Evolutionary conservation across 495 filamentous ascomycete species (phyloP).

Genomic region (Aspergillus nanangensis): DNA sequence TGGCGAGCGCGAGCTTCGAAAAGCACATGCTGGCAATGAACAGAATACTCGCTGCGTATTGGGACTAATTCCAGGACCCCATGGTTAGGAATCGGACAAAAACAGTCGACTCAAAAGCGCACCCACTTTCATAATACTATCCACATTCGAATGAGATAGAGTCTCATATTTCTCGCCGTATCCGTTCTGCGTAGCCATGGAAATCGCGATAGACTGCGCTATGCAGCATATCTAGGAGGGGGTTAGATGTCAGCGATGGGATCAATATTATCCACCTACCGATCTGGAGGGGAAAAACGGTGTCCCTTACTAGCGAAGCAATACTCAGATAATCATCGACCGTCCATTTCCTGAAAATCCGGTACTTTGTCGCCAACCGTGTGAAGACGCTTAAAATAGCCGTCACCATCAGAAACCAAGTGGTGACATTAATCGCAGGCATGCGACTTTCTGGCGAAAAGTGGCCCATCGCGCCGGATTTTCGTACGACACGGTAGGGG

Average conservation of each 20-base stretch:
- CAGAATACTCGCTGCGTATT: constrained; percentile 29
- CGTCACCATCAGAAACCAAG: constrained; percentile 7
- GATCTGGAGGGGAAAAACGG: too few relatives aligned
- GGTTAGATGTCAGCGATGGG: background rate
- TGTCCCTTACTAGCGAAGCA: background rate
- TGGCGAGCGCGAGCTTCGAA: constrained; percentile 31
- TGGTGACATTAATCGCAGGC: constrained; percentile 4
- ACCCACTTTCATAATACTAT: constrained; percentile 5
- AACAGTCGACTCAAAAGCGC: background rate
- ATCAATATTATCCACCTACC: background rate
- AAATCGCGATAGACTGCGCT: constrained; percentile 1
- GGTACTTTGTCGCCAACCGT: constrained; percentile 6
- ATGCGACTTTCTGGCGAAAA: background rate
- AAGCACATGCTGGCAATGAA: constrained; percentile 23
- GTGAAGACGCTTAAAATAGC: constrained; percentile 1
- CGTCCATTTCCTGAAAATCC: constrained; percentile 1
- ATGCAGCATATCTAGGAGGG: background rate
- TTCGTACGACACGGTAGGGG: background rate
- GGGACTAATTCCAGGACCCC: constrained; percentile 15
- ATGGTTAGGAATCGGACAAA: background rate
- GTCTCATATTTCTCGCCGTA: constrained; percentile 5
- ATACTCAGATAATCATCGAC: constrained; percentile 5
- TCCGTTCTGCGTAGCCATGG: constrained; percentile 2
- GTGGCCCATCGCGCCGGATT: background rate
- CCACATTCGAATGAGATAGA: background rate